Percentiles rank a stretch among this genome's conserved stretches.
Evolutionary conservation across 306 rosid species (phyloP).

Genomic region (Hylodesmum podocarpum): DNA sequence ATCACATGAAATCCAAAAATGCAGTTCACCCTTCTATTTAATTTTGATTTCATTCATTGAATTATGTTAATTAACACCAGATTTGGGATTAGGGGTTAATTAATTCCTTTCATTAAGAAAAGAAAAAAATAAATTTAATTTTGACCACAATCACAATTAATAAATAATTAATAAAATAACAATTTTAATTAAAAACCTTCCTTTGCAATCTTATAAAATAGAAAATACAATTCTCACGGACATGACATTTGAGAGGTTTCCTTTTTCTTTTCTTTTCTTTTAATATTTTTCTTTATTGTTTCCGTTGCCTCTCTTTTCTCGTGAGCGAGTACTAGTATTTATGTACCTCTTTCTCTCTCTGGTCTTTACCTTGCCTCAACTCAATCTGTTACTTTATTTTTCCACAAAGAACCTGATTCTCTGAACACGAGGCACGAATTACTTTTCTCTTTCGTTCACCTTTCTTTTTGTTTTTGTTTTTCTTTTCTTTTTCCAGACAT

Average conservation of each 20-base stretch:
- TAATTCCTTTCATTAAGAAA: background rate
- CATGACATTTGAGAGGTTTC: conserved; percentile 29
- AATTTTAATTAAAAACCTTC: background rate
- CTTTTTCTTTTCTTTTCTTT: conserved; percentile 24
- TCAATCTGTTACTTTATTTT: conserved; percentile 18
- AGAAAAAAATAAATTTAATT: background rate
- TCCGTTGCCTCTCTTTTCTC: conserved; percentile 24
- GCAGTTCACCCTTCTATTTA: background rate
- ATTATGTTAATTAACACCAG: background rate
- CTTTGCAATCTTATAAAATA: background rate
- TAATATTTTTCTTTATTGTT: too few relatives aligned
- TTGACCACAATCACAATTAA: background rate
- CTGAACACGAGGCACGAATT: conserved; percentile 36
- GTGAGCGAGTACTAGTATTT: conserved; percentile 30
- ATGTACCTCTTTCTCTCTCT: background rate
- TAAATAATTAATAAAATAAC: background rate
- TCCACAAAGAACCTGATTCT: conserved; percentile 68
- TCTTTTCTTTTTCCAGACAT: background rate
- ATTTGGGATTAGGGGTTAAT: background rate
- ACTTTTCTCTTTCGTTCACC: conserved; percentile 18
- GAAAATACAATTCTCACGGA: conserved; percentile 19
- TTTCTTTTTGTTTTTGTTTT: background rate
- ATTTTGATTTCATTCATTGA: background rate
- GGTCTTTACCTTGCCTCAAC: background rate
- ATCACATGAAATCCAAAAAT: background rate